Evolutionary conservation across 768 basidiomycete species (phyloP).

Genomic region (Boletus eberwhitei): DNA sequence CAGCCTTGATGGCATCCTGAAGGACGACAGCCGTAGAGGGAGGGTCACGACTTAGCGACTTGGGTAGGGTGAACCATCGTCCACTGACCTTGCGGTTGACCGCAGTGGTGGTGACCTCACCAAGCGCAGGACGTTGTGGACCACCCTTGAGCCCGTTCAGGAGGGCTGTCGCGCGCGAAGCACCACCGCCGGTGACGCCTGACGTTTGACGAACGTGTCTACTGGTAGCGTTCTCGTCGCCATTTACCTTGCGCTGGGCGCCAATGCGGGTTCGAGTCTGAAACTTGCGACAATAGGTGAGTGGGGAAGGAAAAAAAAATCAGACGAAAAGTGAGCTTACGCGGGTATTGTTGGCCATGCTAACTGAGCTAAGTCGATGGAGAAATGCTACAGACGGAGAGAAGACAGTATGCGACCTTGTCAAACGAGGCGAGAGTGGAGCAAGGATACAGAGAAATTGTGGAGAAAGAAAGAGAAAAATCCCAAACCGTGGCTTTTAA

Average conservation of each 20-base stretch:
- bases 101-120: constrained; percentile 76
- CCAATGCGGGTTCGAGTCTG: constrained; percentile 64
- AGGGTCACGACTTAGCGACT: neutral
- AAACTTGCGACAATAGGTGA: constrained; percentile 40
- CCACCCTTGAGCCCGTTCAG: constrained; percentile 47
- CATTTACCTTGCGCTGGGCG: constrained; percentile 63
- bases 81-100: constrained; percentile 70
- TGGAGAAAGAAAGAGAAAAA: constrained; percentile 34
- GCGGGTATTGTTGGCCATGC: constrained; percentile 61
- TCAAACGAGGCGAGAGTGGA: constrained; percentile 4
- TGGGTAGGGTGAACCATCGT: neutral
- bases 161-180: constrained; percentile 48
- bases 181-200: constrained; percentile 41
- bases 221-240: constrained; percentile 74
- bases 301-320: neutral
- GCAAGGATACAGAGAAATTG: constrained; percentile 25
- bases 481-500: constrained; percentile 24
- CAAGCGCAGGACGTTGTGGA: constrained; percentile 67
- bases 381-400: constrained; percentile 25
- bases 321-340: constrained; percentile 36
- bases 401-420: constrained; percentile 9
- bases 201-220: constrained; percentile 65
- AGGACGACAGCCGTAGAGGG: constrained; percentile 9
- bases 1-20: constrained; percentile 41
- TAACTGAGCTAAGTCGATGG: constrained; percentile 10